Base-by-base conservation (phyloP, 768 basidiomycete genomes). In the Tephrocybe sp. region DNA sequence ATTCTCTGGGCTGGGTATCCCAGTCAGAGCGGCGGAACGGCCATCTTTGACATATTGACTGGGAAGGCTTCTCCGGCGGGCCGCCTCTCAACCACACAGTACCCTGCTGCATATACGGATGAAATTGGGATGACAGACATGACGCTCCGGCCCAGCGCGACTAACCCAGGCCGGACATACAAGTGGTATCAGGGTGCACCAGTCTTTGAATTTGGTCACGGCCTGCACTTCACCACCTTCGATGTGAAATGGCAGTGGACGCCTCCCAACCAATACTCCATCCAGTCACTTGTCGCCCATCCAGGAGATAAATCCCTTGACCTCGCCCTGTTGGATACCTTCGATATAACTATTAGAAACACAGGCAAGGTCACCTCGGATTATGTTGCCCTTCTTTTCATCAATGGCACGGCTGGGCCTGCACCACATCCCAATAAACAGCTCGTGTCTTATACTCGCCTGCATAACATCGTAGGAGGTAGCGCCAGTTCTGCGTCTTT, bases 1-100 rank as follows among this genome's bases (percentile, higher is more conserved):
- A 68, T 82, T 32, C 18, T 82, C 11, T 82, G 80, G 80, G 80
- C 68, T 13, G 81, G 81, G 4, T 84, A 81, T 58, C 79, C 79
- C 1, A 76, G 79, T 4, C 79, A 81, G 55, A 76, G 73, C 52
- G 81, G 79, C 2, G 82, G 80, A 21, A 68, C 72, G 6, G 80
- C 80, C 2, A 49, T 83, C 19, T 72, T 76, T 39, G 78, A 83
- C 47, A 77, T 81, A 49, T 44, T 84, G 7, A 71, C 60, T 1
- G 80, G 82, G 19, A 79, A 77, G 44, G 65, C 63, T 18, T 70
- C 80, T 1, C 81, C 81, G 11, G 73, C 81, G 5, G 82, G 81
- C 15, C 79, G 81, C 32, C 73, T 83, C 7, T 69, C 75, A 5
- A 67, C 68, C 28, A 82, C 80, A 1, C 80, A 82, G 49, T 83